Base-by-base conservation (phyloP, 805 yeast species). In the Yarrowia keelungensis region DNA sequence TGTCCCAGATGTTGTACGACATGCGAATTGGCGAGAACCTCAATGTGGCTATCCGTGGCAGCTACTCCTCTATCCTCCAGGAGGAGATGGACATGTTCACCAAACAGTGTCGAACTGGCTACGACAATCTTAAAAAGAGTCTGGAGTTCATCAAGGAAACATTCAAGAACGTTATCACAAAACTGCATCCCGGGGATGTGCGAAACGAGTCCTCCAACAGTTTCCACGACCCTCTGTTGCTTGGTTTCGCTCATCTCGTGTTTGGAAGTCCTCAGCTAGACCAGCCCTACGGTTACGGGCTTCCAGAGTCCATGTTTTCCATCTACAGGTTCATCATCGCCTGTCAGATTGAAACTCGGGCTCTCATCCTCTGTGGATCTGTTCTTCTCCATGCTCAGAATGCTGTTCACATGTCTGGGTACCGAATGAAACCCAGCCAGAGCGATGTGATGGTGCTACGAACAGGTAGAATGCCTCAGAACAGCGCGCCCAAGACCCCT, bases 341-440 rank as follows among this genome's bases (percentile, higher is more conserved):
- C 9, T 43, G 65, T 16, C 65, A 59, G 35, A 59, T 59, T 59
- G 65, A 59, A n/a, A 43, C 65, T 14, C 65, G 65, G 9, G 50
- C 65, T 43, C 32, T 59, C 26, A 35, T 59, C 35, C 26, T 59
- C 9, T 43, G 47, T 32, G 65, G 51, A 3, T 59, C 65, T 26
- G 16, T 59, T 19, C 41, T 59, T 12, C 51, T 59, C 2, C 65
- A 59, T 35, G 46, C 65, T 12, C 42, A 35, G 19, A 59, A 45
- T 32, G 16, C 32, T 3, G 65, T 59, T 5, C 50, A 19, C 16
- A 14, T 35, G 3, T 16, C 46, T 5, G 65, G 65, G 9, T 59
- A 59, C 43, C 45, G 22, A 32, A 43, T 59, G 65, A 56, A 42
- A 16, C 51, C 65, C 14, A 35, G 41, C 10, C 38, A 19, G 7